Conservation (phyloP, 192 early-diverging fungal genomes). For the Backusella liffmaniae region DNA sequence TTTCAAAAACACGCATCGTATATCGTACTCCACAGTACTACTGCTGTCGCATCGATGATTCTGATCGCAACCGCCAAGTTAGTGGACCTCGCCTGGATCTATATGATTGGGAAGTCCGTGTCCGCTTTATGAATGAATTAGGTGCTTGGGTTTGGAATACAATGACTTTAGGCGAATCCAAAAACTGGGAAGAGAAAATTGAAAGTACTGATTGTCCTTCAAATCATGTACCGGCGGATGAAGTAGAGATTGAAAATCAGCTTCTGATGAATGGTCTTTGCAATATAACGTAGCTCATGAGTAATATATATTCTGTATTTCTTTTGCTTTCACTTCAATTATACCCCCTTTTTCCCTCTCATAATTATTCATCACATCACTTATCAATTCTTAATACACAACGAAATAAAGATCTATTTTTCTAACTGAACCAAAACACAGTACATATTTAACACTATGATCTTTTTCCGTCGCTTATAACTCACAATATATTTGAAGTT, state of each 20-base stretch:
- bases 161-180: slow-evolving; percentile 32
- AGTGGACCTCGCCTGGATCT: slow-evolving; percentile 28
- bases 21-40: slow-evolving; percentile 53
- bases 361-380: background rate
- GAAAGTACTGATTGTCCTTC: slow-evolving; percentile 34
- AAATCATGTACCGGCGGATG: slow-evolving; percentile 49
- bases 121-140: slow-evolving; percentile 23
- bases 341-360: background rate
- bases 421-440: background rate
- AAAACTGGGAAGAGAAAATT: slow-evolving; percentile 31
- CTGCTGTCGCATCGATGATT: slow-evolving; percentile 46
- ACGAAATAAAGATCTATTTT: background rate
- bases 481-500: no score
- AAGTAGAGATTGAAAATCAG: slow-evolving; percentile 54
- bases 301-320: background rate
- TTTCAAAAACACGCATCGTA: slow-evolving; percentile 23
- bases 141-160: slow-evolving; percentile 44
- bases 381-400: background rate
- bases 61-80: slow-evolving; percentile 23
- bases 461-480: no score
- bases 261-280: slow-evolving; percentile 41
- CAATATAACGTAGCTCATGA: slow-evolving; percentile 5
- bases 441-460: no score
- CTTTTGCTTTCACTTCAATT: background rate
- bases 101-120: slow-evolving; percentile 26